Percentiles rank a stretch among this genome's conserved stretches.
phyloP scores from a whole-genome alignment of 1,284 basidiomycete species.

The Xerocomus minutiporus region DNA sequence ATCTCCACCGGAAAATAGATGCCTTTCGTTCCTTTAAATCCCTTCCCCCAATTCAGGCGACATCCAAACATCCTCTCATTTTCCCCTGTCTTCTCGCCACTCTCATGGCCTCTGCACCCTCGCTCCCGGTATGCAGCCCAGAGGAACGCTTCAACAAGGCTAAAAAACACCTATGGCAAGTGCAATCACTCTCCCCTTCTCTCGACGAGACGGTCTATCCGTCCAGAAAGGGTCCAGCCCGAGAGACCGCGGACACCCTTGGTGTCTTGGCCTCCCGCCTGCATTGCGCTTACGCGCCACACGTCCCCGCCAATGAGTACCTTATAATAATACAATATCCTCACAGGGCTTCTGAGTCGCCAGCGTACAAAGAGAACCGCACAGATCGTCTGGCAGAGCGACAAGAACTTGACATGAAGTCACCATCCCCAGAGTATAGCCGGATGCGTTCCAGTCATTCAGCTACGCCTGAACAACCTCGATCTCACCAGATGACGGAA shows the following conservation, averaged over 20 bases:
- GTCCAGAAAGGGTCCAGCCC: too few relatives aligned
- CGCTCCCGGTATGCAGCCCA: constrained; percentile 15
- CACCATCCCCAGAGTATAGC: constrained; percentile 20
- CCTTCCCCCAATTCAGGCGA: constrained; percentile 21
- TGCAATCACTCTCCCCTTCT: constrained; percentile 11
- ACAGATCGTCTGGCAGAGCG: constrained; percentile 14
- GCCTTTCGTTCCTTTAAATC: constrained; percentile 33
- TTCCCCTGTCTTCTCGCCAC: constrained; percentile 22
- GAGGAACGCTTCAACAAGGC: constrained; percentile 36
- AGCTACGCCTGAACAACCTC: constrained; percentile 14
- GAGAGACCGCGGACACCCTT: too few relatives aligned
- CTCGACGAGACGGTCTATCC: neutral
- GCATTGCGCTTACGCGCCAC: constrained; percentile 30
- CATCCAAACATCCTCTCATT: constrained; percentile 24
- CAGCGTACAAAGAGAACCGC: constrained; percentile 21
- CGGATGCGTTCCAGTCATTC: constrained; percentile 21
- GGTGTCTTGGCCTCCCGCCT: constrained; percentile 9
- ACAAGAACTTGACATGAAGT: constrained; percentile 15
- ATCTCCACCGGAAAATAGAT: constrained; percentile 34
- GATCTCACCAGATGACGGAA: constrained; percentile 19
- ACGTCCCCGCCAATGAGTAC: constrained; percentile 17
- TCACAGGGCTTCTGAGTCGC: constrained; percentile 32
- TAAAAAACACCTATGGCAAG: constrained; percentile 35
- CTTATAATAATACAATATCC: constrained; percentile 19
- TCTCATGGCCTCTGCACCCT: constrained; percentile 27